Evolutionary conservation across 139 green algal genomes (phyloP).

Genomic region (Micractinium sp.): DNA sequence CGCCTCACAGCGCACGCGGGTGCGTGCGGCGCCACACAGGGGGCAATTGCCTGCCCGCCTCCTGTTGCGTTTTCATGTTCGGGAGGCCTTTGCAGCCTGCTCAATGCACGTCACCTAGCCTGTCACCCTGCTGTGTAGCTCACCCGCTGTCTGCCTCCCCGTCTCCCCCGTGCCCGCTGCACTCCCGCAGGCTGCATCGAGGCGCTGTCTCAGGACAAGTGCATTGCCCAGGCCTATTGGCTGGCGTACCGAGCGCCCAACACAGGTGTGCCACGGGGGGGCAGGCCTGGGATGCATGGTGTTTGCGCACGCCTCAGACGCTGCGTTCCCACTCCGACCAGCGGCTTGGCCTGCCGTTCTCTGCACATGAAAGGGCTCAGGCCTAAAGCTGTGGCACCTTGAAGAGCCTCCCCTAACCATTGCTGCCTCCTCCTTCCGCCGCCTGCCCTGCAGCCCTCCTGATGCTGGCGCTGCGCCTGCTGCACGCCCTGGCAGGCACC

Average conservation of each 20-base stretch:
- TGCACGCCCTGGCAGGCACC: constrained; percentile 59
- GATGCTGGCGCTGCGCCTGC: constrained; percentile 64
- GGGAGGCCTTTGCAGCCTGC: too few relatives aligned
- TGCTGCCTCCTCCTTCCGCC: not conserved
- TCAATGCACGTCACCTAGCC: not conserved
- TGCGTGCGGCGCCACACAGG: not conserved
- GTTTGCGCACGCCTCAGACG: too few relatives aligned
- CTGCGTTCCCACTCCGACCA: too few relatives aligned
- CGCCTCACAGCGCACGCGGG: constrained; percentile 63
- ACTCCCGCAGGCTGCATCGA: constrained; percentile 65
- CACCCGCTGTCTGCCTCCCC: not conserved
- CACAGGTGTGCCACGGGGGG: constrained; percentile 7
- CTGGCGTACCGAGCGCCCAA: constrained; percentile 63
- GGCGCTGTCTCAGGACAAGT: constrained; percentile 63
- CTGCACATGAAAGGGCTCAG: too few relatives aligned
- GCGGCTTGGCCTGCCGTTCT: not conserved
- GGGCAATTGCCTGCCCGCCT: too few relatives aligned
- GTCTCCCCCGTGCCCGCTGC: not conserved
- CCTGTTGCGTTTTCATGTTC: too few relatives aligned
- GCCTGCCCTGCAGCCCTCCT: constrained; percentile 25
- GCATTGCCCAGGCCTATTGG: constrained; percentile 65
- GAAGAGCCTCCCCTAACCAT: not conserved
- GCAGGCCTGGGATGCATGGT: not conserved
- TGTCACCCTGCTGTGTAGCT: not conserved
- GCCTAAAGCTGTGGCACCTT: too few relatives aligned